Evolutionary conservation across 2,329 filamentous ascomycete species (phyloP), one percentile per base, ranked within the genome.

Genomic region (Aspergillus novofumigatus): DNA sequence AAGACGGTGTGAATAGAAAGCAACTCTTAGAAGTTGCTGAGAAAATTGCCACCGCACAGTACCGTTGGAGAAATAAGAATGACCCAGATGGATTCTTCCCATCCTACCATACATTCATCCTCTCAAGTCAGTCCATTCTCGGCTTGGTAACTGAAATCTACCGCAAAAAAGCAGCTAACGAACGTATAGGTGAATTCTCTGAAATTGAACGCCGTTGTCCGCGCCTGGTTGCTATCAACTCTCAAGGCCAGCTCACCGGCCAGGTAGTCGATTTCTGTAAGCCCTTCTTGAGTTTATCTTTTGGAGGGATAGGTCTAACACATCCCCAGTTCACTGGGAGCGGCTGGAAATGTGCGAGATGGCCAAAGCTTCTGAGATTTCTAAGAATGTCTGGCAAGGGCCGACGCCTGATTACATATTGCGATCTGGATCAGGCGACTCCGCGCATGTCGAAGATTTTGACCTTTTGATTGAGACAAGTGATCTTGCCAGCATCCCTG

Each of bases 311-410:
- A 45, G 38, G 10, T 20, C 57, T 64, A 54, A 68, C 38, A 53
- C 10, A 53, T 28, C 42, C 21, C 20, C 45, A 83, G 81, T 91
- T 70, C 87, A 90, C 65, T 91, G 91, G 77, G 94, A 99, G 73
- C 84, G 92, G 56, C 76, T 85, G 51, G 94, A 99, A 76, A 97
- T 99, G 93, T 92, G 90, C 72, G 83, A 83, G 58, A 97, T 97
- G 93, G 92, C 93, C 10, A 86, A 86, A 66, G 88, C 92, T 3
- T 92, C 92, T 0, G 90, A 96, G 72, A 96, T 97, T 61, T 87
- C 90, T 53, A 82, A 84, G 63, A 97, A 97, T 69, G 91, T 97
- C 26, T 97, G 88, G 83, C 80, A 97, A 58, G 94, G 94, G 0
- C 90, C 91, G 2, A 94, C 91, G 0, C 91, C 92, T 0, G 90